phyloP scores from a whole-genome alignment of 768 basidiomycete species.

The Calocybe indica region DNA sequence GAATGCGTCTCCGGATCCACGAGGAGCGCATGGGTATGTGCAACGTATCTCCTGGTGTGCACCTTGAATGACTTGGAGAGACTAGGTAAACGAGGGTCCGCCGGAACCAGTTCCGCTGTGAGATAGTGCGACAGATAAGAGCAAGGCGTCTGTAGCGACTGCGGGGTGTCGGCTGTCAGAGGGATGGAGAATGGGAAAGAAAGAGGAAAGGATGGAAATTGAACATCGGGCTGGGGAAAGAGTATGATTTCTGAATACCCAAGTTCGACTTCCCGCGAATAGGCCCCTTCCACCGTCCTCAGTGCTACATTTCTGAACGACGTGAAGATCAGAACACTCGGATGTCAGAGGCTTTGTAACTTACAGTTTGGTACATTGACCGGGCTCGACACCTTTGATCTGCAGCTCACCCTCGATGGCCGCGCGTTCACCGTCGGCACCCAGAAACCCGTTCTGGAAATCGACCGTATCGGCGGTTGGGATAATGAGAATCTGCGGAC shows the following conservation, averaged over 20 bases:
- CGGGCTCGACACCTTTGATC: conserved; percentile 60
- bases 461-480: conserved; percentile 64
- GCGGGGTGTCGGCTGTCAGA: conserved; percentile 72
- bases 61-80: conserved; percentile 56
- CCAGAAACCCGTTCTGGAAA: conserved; percentile 85
- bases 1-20: conserved; percentile 54
- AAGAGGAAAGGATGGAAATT: conserved; percentile 42
- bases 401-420: conserved; percentile 87
- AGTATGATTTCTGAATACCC: conserved; percentile 50
- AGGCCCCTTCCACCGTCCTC: conserved; percentile 60
- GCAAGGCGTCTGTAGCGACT: conserved; percentile 71
- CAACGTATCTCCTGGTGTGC: conserved; percentile 70
- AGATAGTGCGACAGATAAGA: conserved; percentile 71
- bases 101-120: conserved; percentile 58
- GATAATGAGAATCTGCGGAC: conserved; percentile 70
- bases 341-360: conserved; percentile 24
- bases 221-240: conserved; percentile 34
- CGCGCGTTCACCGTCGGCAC: conserved; percentile 76
- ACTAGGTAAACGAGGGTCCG: conserved; percentile 27
- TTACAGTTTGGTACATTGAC: conserved; percentile 66
- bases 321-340: conserved; percentile 4
- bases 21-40: conserved; percentile 52
- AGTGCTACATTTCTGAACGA: conserved; percentile 53
- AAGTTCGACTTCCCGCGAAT: conserved; percentile 62
- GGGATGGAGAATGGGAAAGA: conserved; percentile 80